Evolutionary conservation across 2,329 filamentous ascomycete genomes (phyloP).

Genomic region (Hymenotorrendiella dingleyae): DNA sequence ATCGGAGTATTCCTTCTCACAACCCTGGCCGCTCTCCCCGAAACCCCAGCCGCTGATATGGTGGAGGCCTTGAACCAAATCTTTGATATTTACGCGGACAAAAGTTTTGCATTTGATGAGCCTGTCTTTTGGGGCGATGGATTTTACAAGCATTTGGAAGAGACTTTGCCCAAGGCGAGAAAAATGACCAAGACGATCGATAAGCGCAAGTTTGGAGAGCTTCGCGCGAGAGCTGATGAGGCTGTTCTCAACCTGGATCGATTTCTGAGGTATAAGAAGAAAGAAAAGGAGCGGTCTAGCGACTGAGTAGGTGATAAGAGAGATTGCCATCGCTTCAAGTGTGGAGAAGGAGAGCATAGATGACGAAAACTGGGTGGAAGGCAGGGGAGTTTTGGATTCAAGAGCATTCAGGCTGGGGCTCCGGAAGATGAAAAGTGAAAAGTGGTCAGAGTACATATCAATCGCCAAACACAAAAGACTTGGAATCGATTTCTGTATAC

Average conservation of each 20-base stretch:
- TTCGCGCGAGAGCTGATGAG: conserved; percentile 56
- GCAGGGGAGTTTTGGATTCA: too few species aligned
- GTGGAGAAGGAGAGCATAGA: too few species aligned
- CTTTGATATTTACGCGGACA: conserved; percentile 62
- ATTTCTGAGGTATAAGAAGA: conserved; percentile 58
- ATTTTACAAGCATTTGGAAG: conserved; percentile 54
- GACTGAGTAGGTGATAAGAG: too few species aligned
- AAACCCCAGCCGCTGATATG: conserved; percentile 49
- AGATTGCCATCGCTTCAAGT: too few species aligned
- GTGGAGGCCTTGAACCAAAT: conserved; percentile 62
- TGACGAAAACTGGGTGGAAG: too few species aligned
- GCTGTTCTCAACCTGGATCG: conserved; percentile 52
- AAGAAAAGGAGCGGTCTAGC: conserved; percentile 24
- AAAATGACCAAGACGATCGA: conserved; percentile 55
- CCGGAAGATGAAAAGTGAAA: too few species aligned
- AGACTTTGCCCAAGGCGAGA: conserved; percentile 46
- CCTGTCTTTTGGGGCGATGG: conserved; percentile 59
- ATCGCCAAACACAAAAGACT: too few species aligned
- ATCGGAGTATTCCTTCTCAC: conserved; percentile 58
- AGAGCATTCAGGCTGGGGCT: too few species aligned
- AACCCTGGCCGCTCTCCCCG: conserved; percentile 44
- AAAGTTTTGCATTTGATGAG: conserved; percentile 50
- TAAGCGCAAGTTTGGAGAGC: conserved; percentile 50
- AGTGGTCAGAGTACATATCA: too few species aligned
- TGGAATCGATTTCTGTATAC: too few species aligned